phyloP scores from a whole-genome alignment of 2,329 filamentous ascomycete genomes.

The Cladorrhinum sp. region DNA sequence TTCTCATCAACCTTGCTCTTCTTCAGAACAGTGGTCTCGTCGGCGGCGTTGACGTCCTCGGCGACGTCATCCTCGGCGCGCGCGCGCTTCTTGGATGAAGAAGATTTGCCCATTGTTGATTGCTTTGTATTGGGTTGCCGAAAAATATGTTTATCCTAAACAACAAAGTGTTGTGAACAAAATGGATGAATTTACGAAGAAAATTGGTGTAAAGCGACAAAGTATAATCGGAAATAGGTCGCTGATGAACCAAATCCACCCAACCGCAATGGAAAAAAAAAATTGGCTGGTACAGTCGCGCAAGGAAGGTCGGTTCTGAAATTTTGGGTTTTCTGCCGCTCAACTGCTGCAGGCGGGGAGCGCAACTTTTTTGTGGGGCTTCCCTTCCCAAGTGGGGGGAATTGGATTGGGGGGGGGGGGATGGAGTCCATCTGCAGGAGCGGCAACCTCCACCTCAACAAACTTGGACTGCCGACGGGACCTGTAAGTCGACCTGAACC shows the following conservation, averaged over 20 bases:
- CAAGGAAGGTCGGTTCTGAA: neutral
- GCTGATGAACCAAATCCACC: too few relatives aligned
- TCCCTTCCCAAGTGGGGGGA: too few relatives aligned
- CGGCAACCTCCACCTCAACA: neutral
- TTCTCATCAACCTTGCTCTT: constrained; percentile 31
- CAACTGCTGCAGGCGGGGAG: neutral
- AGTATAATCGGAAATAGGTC: too few relatives aligned
- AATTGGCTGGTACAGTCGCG: neutral
- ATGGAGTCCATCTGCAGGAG: neutral
- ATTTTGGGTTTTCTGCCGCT: neutral
- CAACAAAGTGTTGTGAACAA: neutral
- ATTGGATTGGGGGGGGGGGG: neutral
- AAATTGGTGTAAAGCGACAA: too few relatives aligned
- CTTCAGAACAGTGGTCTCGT: constrained; percentile 23
- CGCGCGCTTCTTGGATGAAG: constrained; percentile 27
- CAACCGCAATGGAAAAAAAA: constrained; percentile 3
- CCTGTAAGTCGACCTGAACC: too few relatives aligned
- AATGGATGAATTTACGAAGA: too few relatives aligned
- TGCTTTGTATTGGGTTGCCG: neutral
- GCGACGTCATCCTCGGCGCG: constrained; percentile 27
- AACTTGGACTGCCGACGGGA: too few relatives aligned
- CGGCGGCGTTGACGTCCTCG: constrained; percentile 20
- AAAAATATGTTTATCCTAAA: neutral
- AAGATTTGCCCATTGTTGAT: constrained; percentile 24
- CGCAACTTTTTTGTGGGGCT: neutral